Base-by-base conservation (phyloP, 495 filamentous ascomycete species). In the Aspergillus ellipticus region DNA sequence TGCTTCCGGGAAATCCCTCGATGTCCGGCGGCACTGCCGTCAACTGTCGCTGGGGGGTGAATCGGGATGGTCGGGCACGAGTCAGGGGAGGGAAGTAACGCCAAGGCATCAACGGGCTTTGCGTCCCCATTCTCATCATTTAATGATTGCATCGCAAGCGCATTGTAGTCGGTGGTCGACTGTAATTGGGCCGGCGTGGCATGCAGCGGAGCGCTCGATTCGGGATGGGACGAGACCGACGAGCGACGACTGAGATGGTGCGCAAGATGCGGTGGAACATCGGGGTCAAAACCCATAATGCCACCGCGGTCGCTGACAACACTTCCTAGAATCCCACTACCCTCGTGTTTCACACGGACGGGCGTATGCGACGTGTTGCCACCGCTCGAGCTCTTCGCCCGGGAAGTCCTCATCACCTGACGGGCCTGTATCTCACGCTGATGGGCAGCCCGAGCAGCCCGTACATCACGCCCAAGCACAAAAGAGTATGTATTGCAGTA, bases 1-100 rank as follows among this genome's bases (percentile, higher is more conserved):
- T 98, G 94, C 64, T 88, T 79, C 37, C 93, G 82, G 6, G 92
- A 96, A 33, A 97, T 97, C 13, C 76, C 75, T 51, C 80, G 82
- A 42, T 83, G 75, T 3, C 78, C 76, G 21, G 82, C 85, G 51
- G 87, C 87, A 47, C 74, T 85, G 47, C 79, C 82, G 49, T 79
- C 80, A 42, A 80, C 74, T 28, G 85, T 85, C 6, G 82, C 82
- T 1, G 86, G 83, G 5, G 89, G 89, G 60, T 94, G 90, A 37
- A 96, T 92, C 4, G 86, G 85, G 55, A 96, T 83, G 13, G 91
- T 82, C 2, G 89, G 88, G 56, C 86, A 87, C 19, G 87, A 78
- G 54, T 86, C 70, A 4, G 75, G 75, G 17, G 76, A 77, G 35
- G 76, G 76, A 8, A 79, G 68, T 17, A 75, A 48, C 53, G 74